phyloP scores from a whole-genome alignment of 1,284 basidiomycete species.

The Lentinula novae-zelandiae region DNA sequence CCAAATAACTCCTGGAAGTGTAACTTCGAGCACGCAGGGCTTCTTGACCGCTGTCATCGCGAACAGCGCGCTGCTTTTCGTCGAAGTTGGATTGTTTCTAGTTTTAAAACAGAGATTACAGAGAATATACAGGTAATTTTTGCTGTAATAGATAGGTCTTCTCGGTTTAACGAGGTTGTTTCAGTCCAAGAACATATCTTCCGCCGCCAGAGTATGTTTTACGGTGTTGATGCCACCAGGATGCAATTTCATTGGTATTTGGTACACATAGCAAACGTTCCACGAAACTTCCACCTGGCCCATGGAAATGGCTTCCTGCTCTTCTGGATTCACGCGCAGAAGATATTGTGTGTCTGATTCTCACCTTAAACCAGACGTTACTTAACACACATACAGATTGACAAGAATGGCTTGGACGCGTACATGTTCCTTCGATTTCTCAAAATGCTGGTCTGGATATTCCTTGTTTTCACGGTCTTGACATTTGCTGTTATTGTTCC shows the following conservation, averaged over 20 bases:
- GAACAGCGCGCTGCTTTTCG: constrained; percentile 44
- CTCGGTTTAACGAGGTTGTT: constrained; percentile 17
- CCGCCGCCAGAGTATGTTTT: constrained; percentile 42
- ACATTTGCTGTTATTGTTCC: constrained; percentile 62
- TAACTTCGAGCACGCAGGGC: not conserved
- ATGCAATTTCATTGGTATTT: not conserved
- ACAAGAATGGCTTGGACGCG: constrained; percentile 69
- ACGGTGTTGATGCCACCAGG: not conserved
- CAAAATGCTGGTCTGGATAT: constrained; percentile 61
- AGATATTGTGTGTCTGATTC: constrained; percentile 37
- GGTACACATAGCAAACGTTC: constrained; percentile 38
- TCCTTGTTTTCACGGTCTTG: constrained; percentile 58
- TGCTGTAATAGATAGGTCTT: not conserved
- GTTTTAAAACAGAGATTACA: constrained; percentile 42
- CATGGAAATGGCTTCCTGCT: constrained; percentile 46
- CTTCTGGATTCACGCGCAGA: constrained; percentile 33
- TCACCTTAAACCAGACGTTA: not conserved
- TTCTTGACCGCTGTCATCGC: constrained; percentile 60
- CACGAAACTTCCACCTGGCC: constrained; percentile 33
- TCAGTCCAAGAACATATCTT: constrained; percentile 50
- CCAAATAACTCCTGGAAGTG: not conserved
- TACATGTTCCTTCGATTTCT: constrained; percentile 68
- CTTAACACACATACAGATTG: constrained; percentile 30
- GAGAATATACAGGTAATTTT: constrained; percentile 39
- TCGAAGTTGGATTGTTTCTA: constrained; percentile 54